These are phyloP conservation scores for Penicillium sclerotiorum DNA, from an alignment of 2,329 filamentous ascomycete genomes.

Conservation along the genomic window DNA sequence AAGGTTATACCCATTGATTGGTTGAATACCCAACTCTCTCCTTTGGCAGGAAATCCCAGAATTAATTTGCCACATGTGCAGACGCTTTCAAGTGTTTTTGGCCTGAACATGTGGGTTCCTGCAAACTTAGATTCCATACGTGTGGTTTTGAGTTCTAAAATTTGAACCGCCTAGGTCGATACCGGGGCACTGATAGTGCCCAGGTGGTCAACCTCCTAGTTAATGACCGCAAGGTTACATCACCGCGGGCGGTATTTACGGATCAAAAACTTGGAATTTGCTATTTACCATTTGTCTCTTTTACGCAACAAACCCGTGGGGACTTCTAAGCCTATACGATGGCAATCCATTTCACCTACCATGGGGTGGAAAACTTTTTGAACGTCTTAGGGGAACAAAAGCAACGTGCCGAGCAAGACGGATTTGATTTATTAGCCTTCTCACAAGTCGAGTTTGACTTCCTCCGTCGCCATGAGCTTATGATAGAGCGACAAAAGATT, in stretches of 20 bases:
- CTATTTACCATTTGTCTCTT: conserved; percentile 1
- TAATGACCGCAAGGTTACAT: conserved; percentile 1
- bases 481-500: conserved; percentile 1
- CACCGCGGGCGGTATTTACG: background rate
- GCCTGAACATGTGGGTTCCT: background rate
- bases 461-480: background rate
- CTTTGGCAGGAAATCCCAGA: background rate
- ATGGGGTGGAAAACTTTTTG: conserved; percentile 1
- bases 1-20: too few relatives aligned
- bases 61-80: background rate
- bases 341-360: background rate
- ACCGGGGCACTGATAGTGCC: background rate
- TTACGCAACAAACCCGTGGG: background rate
- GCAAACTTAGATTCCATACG: background rate
- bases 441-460: conserved; percentile 2
- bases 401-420: background rate
- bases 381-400: conserved; percentile 1
- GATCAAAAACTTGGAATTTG: background rate
- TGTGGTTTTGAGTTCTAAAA: background rate
- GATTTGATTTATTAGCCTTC: background rate
- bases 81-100: background rate
- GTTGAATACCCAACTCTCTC: too few relatives aligned
- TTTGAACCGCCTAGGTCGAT: background rate
- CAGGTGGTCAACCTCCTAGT: conserved; percentile 1
- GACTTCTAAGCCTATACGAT: background rate